Evolutionary conservation across 441 rosid species (phyloP), one percentile per base, ranked within the genome.

Genomic region (Erodium moschatum): DNA sequence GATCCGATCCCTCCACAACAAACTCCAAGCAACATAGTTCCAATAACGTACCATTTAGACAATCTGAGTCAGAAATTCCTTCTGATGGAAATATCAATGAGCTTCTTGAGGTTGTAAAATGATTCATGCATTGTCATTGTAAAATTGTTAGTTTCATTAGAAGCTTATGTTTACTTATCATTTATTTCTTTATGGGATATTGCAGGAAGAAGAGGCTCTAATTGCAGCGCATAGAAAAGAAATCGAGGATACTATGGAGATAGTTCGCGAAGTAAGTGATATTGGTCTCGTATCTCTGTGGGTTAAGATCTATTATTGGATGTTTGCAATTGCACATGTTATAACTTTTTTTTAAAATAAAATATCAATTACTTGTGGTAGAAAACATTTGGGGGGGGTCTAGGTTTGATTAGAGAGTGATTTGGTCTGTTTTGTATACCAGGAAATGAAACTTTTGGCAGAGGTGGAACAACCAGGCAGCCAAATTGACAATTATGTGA

Each of bases 191-290:
- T 58, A 29, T 29, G 31, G 31, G 61, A 35, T 74, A 31, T 79
- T 74, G 44, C 75, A 89, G 97, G 99, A 94, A 77, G 99, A 94
- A 84, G 97, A 88, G 77, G 96, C 96, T 63, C 80, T 94, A 71
- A 87, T 91, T 33, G 86, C 91, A 9, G 97, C 96, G 21, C 99
- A 94, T 70, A 84, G 97, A 78, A 91, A 94, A 85, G 97, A 94
- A 82, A 94, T 91, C n/a, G 99, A 94, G 84, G 97, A 94, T 73
- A 94, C 97, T 12, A 94, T 94, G 97, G 97, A 89, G 79, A 91
- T 91, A 70, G 97, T 89, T 70, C 97, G 96, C 1, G 99, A 94
- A 82, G 98, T 89, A 84, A 82, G 88, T 62, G 67, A 61, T 31
- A 31, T 20, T 29, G 31, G 31, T 29, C 31, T 29, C 31, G 3